Evolutionary conservation across 257 asterid genomes (phyloP).

Genomic region (Linaria vulgaris): DNA sequence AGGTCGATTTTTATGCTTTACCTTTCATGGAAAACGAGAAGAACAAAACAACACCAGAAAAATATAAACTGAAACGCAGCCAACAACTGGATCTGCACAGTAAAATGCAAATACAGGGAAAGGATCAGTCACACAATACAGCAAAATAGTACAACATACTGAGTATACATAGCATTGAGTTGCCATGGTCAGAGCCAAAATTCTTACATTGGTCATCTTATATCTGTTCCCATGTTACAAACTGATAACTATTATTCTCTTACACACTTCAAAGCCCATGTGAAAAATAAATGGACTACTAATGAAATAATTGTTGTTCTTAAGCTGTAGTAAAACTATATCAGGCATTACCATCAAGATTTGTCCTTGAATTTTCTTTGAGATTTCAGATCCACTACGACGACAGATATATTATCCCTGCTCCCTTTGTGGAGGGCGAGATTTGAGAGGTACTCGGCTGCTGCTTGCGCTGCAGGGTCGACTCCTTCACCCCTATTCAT

Average conservation of each 20-base stretch:
- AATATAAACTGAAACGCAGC: no score
- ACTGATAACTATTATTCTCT: conserved; percentile 40
- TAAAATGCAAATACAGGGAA: background rate
- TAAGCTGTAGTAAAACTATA: conserved; percentile 29
- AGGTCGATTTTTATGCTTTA: no score
- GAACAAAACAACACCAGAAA: no score
- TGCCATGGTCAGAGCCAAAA: conserved; percentile 24
- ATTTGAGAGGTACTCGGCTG: conserved; percentile 72
- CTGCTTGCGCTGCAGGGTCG: conserved; percentile 88
- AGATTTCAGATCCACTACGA: conserved; percentile 76
- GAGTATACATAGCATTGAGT: conserved; percentile 28
- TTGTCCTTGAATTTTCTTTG: conserved; percentile 76
- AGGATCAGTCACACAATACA: background rate
- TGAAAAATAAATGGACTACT: conserved; percentile 55
- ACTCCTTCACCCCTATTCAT: conserved; percentile 54
- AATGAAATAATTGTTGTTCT: conserved; percentile 36
- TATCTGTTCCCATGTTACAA: conserved; percentile 33
- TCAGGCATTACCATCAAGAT: conserved; percentile 32
- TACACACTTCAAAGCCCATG: conserved; percentile 53
- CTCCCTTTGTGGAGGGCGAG: conserved; percentile 80
- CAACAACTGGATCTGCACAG: no score
- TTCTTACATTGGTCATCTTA: conserved; percentile 22
- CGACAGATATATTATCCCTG: conserved; percentile 70
- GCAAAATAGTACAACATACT: background rate
- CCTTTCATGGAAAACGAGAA: no score